A percentile compares a stretch with the other conserved stretches of the same genome.
phyloP scores from a whole-genome alignment of 176 grass and related monocot species.

The Themeda triandra region DNA sequence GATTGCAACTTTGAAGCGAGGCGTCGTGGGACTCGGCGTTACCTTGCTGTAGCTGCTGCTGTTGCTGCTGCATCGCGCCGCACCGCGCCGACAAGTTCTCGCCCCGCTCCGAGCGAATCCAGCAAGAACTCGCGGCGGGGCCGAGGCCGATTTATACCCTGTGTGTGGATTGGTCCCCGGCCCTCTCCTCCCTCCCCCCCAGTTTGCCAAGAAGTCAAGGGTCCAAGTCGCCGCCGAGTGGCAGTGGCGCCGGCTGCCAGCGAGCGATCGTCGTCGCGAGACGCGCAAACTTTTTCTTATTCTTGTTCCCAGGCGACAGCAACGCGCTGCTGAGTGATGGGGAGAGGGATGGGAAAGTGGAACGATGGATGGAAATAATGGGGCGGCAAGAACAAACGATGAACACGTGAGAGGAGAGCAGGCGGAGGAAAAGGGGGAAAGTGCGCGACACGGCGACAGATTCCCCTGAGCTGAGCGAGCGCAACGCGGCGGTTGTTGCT shows the following conservation, averaged over 20 bases:
- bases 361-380: too few relatives aligned
- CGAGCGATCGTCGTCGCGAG: not conserved
- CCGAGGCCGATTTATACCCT: not conserved
- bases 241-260: not conserved
- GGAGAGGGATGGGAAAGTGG: not conserved
- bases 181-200: not conserved
- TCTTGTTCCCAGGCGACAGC: not conserved
- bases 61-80: slow-evolving; percentile 51
- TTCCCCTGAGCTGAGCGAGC: not conserved
- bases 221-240: slow-evolving; percentile 14
- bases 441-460: not conserved
- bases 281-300: slow-evolving; percentile 8
- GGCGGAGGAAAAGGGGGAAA: not conserved
- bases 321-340: not conserved
- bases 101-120: not conserved
- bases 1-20: not conserved
- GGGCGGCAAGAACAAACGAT: not conserved
- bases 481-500: not conserved
- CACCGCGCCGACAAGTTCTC: not conserved
- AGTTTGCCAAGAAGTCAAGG: not conserved
- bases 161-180: not conserved
- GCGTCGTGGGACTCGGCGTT: not conserved
- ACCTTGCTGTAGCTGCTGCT: slow-evolving; percentile 41
- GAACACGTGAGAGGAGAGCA: not conserved
- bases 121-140: not conserved